Conservation (phyloP, 805 yeast species). For the Cyberlindnera galapagoensis region DNA sequence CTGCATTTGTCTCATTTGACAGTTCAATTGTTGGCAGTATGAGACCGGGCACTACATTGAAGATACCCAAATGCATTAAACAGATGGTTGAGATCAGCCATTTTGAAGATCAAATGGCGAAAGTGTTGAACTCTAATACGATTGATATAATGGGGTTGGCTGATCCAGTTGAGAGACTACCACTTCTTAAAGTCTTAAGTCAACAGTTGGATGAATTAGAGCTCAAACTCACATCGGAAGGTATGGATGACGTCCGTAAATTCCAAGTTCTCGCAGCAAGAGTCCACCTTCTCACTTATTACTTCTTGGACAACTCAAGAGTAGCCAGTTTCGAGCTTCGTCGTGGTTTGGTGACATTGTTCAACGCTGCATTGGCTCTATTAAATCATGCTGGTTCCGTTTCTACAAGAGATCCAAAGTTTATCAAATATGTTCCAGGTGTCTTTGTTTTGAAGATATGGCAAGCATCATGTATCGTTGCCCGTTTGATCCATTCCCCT, state of each 20-base stretch:
- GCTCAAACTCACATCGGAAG: conserved; percentile 39
- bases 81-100: conserved; percentile 80
- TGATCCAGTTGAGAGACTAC: conserved; percentile 64
- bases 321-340: conserved; percentile 49
- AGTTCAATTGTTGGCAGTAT: conserved; percentile 53
- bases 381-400: conserved; percentile 61
- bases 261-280: conserved; percentile 67
- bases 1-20: conserved; percentile 85
- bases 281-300: conserved; percentile 76
- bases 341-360: conserved; percentile 68
- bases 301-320: conserved; percentile 55
- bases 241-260: conserved; percentile 61
- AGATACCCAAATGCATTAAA: conserved; percentile 34
- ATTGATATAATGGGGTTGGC: conserved; percentile 60
- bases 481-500: conserved; percentile 72
- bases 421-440: conserved; percentile 76
- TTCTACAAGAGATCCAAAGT: conserved; percentile 49
- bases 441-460: conserved; percentile 77
- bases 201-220: conserved; percentile 76
- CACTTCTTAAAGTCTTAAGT: conserved; percentile 63
- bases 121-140: conserved; percentile 65
- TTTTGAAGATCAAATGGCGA: conserved; percentile 80
- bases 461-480: conserved; percentile 87
- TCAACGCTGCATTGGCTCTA: conserved; percentile 70
- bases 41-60: conserved; percentile 35